Base-by-base conservation (phyloP, 2,329 filamentous ascomycete genomes). In the Hypoxylon sp. region DNA sequence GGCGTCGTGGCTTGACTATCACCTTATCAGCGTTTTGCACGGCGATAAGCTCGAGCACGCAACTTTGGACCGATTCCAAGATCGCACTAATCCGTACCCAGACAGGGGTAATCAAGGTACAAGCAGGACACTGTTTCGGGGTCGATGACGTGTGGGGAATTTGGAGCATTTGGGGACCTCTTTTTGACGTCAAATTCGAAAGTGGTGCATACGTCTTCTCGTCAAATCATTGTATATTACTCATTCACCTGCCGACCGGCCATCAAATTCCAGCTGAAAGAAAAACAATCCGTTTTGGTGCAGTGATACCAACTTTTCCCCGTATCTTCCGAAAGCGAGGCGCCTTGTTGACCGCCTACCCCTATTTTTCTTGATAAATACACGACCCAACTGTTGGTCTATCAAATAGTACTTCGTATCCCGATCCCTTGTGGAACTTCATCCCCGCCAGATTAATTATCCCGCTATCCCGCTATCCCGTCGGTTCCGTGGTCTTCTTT, bases 61-160 rank as follows among this genome's bases (percentile, higher is more conserved):
- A 50, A 68, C 63, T 64, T 59, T 24, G 47, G 46, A 24, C 46
- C 51, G 42, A 58, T 44, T 35, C 9, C 37, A 65, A 65, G 63
- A 68, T 68, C 39, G 52, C 44, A 50, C 62, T 62, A 68, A 59
- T 59, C 62, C 42, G 24, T 17, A 56, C 39, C 13, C 10, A 22
- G 37, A 8, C 53, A 53, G 56, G 46, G 56, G 8, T 57, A 29
- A n/a, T 17, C 14, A 48, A 39, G 63, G 57, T 58, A 59, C 46
- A 24, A 63, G 24, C 46, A 54, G 17, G 59, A n/a, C 52, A 51
- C 19, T 54, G 52, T 14, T 35, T 52, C 19, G 63, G 55, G 67
- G 61, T 71, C 69, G 66, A 75, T 75, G 73, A 74, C 72, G 73
- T 73, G 72, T 72, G 72, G 70, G 67, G 72, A 62, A 66, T 48